Percentiles rank a stretch among this genome's conserved stretches.
phyloP scores from a whole-genome alignment of 805 yeast genomes.

The Suhomyces sp. region DNA sequence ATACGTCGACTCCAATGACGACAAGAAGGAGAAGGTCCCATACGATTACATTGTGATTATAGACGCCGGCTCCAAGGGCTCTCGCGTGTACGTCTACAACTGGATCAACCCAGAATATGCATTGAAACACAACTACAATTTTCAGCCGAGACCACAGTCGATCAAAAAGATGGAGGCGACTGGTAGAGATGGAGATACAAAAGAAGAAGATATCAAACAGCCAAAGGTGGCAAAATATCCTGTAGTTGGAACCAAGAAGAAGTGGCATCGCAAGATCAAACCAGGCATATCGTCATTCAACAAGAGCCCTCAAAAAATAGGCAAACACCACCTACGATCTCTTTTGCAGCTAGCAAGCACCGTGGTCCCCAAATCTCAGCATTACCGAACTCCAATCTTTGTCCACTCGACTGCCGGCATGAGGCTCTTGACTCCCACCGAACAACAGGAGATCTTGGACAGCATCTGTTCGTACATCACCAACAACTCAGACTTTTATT shows the following conservation, averaged over 20 bases:
- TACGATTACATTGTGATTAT: slow-evolving; percentile 59
- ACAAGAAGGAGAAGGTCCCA: slow-evolving; percentile 40
- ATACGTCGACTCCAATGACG: slow-evolving; percentile 18
- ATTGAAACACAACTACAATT: slow-evolving; percentile 13
- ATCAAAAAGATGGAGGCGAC: not conserved
- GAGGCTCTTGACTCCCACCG: slow-evolving; percentile 53
- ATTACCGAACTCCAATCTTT: slow-evolving; percentile 61
- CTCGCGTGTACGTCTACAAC: slow-evolving; percentile 57
- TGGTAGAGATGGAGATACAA: not conserved
- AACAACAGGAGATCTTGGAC: slow-evolving; percentile 45
- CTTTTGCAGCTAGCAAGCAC: slow-evolving; percentile 48
- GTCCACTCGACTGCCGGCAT: slow-evolving; percentile 71
- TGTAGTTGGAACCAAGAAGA: slow-evolving; percentile 27
- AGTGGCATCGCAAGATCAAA: slow-evolving; percentile 51
- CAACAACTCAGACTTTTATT: slow-evolving; percentile 45
- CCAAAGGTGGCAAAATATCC: slow-evolving; percentile 22
- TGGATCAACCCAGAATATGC: slow-evolving; percentile 46
- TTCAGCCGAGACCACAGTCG: not conserved
- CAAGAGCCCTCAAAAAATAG: slow-evolving; percentile 47
- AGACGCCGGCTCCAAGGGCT: slow-evolving; percentile 67
- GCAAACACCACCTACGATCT: slow-evolving; percentile 48
- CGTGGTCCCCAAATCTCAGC: slow-evolving; percentile 60
- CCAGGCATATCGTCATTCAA: slow-evolving; percentile 59
- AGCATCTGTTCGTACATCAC: slow-evolving; percentile 50
- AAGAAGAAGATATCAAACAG: not conserved